phyloP scores from a whole-genome alignment of 179 eudicot genomes.

The Sideroxylon spinosum region DNA sequence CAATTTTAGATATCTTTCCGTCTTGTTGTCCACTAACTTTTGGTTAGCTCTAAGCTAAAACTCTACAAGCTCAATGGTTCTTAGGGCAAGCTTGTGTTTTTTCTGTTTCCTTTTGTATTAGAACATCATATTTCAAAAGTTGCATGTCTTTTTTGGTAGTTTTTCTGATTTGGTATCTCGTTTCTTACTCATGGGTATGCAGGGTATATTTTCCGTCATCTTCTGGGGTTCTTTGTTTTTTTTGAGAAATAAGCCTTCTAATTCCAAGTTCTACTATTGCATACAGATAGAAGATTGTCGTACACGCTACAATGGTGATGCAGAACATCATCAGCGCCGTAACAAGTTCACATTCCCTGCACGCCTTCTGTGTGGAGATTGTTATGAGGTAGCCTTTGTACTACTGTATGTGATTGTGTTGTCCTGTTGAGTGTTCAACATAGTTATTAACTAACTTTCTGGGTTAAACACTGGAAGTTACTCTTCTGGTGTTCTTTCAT shows the following conservation, averaged over 20 bases:
- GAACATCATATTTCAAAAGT: neutral
- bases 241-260: neutral
- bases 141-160: neutral
- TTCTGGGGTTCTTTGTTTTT: neutral
- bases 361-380: slow-evolving; percentile 90
- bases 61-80: neutral
- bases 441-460: neutral
- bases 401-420: neutral
- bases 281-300: slow-evolving; percentile 95
- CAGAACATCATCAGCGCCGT: slow-evolving; percentile 87
- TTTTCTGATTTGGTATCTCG: neutral
- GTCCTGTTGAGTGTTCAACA: neutral
- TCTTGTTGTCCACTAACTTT: neutral
- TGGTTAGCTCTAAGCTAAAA: neutral
- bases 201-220: neutral
- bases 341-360: slow-evolving; percentile 91
- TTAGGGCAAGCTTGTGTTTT: neutral
- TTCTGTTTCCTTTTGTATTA: neutral
- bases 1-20: neutral
- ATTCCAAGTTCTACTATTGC: slow-evolving; percentile 1
- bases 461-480: neutral
- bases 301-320: slow-evolving; percentile 91
- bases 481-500: neutral
- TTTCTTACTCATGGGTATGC: neutral
- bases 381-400: slow-evolving; percentile 66